phyloP scores from a whole-genome alignment of 306 rosid species.

The Vigna trinervia region DNA sequence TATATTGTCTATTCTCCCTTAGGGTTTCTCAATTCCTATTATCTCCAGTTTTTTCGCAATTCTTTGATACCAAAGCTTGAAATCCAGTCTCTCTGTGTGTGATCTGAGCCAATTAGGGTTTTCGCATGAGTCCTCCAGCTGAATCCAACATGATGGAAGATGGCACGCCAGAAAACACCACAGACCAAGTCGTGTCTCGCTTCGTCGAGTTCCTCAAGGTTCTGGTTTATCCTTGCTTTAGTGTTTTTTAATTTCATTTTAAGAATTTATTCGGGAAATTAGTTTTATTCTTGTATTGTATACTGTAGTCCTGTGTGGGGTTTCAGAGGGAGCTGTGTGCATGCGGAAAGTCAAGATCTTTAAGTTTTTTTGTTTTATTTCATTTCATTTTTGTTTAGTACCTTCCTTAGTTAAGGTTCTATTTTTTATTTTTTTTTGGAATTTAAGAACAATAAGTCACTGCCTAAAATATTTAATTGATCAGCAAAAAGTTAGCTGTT shows the following conservation, averaged over 20 bases:
- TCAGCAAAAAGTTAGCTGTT: no score
- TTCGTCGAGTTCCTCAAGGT: conserved; percentile 81
- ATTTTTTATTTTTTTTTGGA: background rate
- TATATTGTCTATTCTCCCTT: background rate
- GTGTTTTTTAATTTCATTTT: background rate
- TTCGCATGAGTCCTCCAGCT: conserved; percentile 54
- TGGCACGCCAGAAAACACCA: conserved; percentile 40
- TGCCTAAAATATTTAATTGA: conserved; percentile 5
- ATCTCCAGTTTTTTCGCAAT: background rate
- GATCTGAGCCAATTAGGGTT: conserved; percentile 49
- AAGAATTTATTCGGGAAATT: background rate
- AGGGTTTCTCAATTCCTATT: conserved; percentile 42
- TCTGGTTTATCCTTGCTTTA: background rate
- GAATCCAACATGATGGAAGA: conserved; percentile 63
- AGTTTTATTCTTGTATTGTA: background rate
- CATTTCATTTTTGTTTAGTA: background rate
- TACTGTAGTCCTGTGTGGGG: background rate
- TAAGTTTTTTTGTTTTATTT: background rate
- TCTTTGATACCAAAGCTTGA: background rate
- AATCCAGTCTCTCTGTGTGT: background rate
- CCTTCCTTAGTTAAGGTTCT: background rate
- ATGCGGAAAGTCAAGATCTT: conserved; percentile 34
- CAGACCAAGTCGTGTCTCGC: conserved; percentile 58
- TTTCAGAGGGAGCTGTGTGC: background rate
- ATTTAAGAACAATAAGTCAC: background rate